Conservation (phyloP, 2,329 filamentous ascomycete species). For the Botrytis porri region DNA sequence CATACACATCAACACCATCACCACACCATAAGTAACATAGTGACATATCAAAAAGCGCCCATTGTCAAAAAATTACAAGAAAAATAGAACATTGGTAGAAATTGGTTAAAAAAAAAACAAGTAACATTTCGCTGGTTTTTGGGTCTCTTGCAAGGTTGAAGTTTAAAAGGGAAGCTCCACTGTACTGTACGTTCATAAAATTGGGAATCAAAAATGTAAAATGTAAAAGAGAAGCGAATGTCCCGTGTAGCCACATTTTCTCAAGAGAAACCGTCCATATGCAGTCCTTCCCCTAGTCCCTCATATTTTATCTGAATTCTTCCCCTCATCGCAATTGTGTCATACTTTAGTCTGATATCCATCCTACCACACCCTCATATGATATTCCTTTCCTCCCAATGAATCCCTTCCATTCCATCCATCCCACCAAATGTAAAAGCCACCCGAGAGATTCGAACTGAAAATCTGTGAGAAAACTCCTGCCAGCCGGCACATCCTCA, state of each 20-base stretch:
- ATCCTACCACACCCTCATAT: conserved; percentile 1
- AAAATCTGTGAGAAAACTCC: conserved; percentile 19
- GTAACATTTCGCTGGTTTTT: conserved; percentile 7
- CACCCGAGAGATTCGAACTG: conserved; percentile 4
- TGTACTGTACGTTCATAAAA: conserved; percentile 17
- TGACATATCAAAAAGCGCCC: background rate
- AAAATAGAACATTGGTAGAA: background rate
- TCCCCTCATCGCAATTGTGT: conserved; percentile 8
- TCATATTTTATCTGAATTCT: conserved; percentile 3
- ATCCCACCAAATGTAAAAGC: conserved; percentile 18
- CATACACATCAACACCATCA: background rate
- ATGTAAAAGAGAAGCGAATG: conserved; percentile 16
- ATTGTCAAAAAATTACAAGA: background rate
- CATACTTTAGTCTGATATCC: conserved; percentile 9
- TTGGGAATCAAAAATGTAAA: conserved; percentile 15
- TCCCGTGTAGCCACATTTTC: conserved; percentile 15
- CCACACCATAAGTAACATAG: background rate
- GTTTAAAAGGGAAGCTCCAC: conserved; percentile 5
- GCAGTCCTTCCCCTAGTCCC: conserved; percentile 8
- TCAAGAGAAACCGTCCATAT: conserved; percentile 16
- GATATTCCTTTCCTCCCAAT: conserved; percentile 6
- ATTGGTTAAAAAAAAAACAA: background rate
- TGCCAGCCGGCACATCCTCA: conserved; percentile 17
- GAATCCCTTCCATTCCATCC: conserved; percentile 12
- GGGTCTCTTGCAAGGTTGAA: conserved; percentile 17